phyloP scores from a whole-genome alignment of 139 green algal genomes.

The Desmodesmus armatus region DNA sequence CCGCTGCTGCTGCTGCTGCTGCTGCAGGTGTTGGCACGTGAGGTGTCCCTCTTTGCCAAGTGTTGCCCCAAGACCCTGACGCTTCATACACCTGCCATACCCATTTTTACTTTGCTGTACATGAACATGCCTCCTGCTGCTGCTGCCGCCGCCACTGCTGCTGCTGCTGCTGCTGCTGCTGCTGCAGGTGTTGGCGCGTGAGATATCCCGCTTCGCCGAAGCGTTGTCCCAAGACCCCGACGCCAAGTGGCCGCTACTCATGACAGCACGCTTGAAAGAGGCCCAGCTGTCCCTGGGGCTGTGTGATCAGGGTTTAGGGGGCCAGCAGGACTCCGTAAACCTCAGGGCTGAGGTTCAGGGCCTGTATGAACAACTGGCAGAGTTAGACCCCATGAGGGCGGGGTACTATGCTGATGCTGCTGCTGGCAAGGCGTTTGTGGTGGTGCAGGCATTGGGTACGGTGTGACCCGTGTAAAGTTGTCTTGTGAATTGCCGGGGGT shows the following conservation, averaged over 20 bases:
- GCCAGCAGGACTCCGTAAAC: neutral
- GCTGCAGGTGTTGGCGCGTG: conserved; percentile 61
- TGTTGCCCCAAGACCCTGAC: no score
- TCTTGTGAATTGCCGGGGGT: no score
- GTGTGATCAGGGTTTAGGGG: conserved; percentile 23
- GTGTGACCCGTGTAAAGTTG: conserved; percentile 46
- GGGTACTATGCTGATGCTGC: conserved; percentile 68
- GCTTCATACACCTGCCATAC: no score
- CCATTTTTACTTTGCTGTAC: no score
- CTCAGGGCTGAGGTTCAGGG: conserved; percentile 44
- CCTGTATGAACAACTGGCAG: conserved; percentile 54
- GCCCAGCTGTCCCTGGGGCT: conserved; percentile 60
- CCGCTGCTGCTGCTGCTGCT: no score
- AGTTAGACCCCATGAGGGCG: conserved; percentile 61
- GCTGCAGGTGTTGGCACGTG: conserved; percentile 61
- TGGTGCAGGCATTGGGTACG: conserved; percentile 65
- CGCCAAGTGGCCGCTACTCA: conserved; percentile 90
- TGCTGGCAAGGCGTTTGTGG: conserved; percentile 62
- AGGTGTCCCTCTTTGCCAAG: conserved; percentile 63
- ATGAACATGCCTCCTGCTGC: no score
- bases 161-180: no score
- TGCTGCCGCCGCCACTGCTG: no score
- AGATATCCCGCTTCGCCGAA: conserved; percentile 63
- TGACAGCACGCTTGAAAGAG: conserved; percentile 75
- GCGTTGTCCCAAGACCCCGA: conserved; percentile 64